Evolutionary conservation across 1,139 yeast species (phyloP).

Genomic region (Scheffersomyces lignicola): DNA sequence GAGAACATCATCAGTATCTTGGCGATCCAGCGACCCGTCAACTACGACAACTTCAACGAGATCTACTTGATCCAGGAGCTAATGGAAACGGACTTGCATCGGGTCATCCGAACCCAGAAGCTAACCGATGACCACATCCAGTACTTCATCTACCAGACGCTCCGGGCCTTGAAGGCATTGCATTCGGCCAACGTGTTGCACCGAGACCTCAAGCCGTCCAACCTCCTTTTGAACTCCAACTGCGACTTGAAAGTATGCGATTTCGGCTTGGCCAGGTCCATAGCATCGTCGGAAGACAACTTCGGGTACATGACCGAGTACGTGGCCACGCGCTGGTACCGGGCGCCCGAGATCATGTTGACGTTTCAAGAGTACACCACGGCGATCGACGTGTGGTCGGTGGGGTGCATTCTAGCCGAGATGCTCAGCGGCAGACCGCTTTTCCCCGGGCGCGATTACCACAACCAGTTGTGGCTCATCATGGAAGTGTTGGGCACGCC

Average conservation of each 20-base stretch:
- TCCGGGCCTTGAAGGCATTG: constrained; percentile 61
- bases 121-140: constrained; percentile 67
- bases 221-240: constrained; percentile 33
- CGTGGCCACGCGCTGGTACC: constrained; percentile 79
- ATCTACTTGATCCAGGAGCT: constrained; percentile 70
- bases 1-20: constrained; percentile 41
- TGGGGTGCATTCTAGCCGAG: constrained; percentile 76
- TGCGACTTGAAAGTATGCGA: constrained; percentile 52
- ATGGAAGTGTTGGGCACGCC: constrained; percentile 70
- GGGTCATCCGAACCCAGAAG: constrained; percentile 53
- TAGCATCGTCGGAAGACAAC: constrained; percentile 35
- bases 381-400: constrained; percentile 78
- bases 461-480: constrained; percentile 62
- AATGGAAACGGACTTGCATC: constrained; percentile 69
- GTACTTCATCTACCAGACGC: constrained; percentile 63
- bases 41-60: constrained; percentile 50
- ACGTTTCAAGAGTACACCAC: constrained; percentile 68
- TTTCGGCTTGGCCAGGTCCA: constrained; percentile 52
- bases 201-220: constrained; percentile 42
- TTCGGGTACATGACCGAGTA: constrained; percentile 59
- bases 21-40: constrained; percentile 39
- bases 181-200: constrained; percentile 56
- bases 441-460: constrained; percentile 79
- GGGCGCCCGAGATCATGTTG: constrained; percentile 79
- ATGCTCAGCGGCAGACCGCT: constrained; percentile 62